Evolutionary conservation across 2,329 filamentous ascomycete species (phyloP).

Genomic region (Cordyceps cateniannulata): DNA sequence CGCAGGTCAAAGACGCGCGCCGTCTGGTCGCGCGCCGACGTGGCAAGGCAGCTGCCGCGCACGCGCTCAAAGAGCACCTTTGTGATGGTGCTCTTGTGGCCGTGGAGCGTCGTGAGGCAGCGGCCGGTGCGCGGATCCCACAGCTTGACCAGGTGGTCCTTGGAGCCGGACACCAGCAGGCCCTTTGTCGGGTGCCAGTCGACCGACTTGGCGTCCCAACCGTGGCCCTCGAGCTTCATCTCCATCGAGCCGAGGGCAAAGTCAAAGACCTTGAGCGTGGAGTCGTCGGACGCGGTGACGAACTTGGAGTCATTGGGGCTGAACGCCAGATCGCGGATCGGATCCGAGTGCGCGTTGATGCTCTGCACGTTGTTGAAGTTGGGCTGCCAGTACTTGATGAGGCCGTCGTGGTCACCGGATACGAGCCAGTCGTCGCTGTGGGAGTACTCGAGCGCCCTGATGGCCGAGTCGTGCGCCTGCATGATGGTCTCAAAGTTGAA

Average conservation of each 20-base stretch:
- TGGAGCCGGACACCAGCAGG: constrained; percentile 88
- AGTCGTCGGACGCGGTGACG: constrained; percentile 91
- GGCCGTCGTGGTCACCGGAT: constrained; percentile 88
- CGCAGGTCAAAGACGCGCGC: constrained; percentile 90
- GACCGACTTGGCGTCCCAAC: constrained; percentile 94
- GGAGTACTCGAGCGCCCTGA: constrained; percentile 78
- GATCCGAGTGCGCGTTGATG: constrained; percentile 82
- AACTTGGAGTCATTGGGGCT: constrained; percentile 94
- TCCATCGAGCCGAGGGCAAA: constrained; percentile 84
- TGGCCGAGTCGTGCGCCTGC: constrained; percentile 89
- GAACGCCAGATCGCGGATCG: constrained; percentile 86
- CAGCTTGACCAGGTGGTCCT: constrained; percentile 94
- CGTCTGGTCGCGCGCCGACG: constrained; percentile 87
- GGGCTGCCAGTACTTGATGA: constrained; percentile 97
- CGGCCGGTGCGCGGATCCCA: constrained; percentile 94
- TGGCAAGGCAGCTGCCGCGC: constrained; percentile 78
- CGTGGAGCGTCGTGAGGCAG: constrained; percentile 88
- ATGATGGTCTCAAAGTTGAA: constrained; percentile 99
- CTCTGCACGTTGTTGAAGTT: constrained; percentile 99
- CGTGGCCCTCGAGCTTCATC: constrained; percentile 80
- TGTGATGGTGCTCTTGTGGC: constrained; percentile 95
- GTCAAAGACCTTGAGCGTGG: constrained; percentile 89
- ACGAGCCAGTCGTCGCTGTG: constrained; percentile 96
- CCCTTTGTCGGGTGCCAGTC: constrained; percentile 98
- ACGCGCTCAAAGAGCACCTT: constrained; percentile 86